Evolutionary conservation across 352 stramenopile genomes (phyloP).

Genomic region (Phytophthora foliorum): DNA sequence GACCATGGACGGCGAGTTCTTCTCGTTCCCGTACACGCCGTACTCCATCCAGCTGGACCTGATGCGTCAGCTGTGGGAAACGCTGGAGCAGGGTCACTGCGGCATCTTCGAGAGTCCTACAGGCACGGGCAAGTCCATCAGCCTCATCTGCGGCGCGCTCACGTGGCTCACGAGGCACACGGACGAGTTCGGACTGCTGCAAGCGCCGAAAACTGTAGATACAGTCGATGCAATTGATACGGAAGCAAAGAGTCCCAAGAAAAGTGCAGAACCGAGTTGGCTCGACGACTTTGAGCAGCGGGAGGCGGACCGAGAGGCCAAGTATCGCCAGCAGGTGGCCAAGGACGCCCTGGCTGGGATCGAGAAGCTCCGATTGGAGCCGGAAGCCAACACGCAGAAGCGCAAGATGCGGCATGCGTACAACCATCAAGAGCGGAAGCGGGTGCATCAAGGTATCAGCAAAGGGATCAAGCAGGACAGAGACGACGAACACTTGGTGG

Average conservation of each 20-base stretch:
- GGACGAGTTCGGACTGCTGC: conserved; percentile 75
- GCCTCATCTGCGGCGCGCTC: conserved; percentile 90
- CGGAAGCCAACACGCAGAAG: conserved; percentile 66
- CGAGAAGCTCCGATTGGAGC: conserved; percentile 60
- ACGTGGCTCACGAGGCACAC: conserved; percentile 86
- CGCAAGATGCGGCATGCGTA: conserved; percentile 75
- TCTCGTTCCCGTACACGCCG: conserved; percentile 91
- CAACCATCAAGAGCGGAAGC: conserved; percentile 71
- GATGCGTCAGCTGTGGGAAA: conserved; percentile 89
- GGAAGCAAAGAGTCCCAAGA: conserved; percentile 11
- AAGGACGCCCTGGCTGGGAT: conserved; percentile 67
- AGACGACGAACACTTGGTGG: conserved; percentile 73
- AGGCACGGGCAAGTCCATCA: conserved; percentile 94
- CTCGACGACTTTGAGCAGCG: conserved; percentile 67
- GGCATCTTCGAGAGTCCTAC: conserved; percentile 95
- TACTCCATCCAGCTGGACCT: conserved; percentile 93
- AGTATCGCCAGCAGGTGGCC: conserved; percentile 54
- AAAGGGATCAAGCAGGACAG: conserved; percentile 18
- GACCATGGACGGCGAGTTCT: conserved; percentile 65
- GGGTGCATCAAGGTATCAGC: conserved; percentile 20
- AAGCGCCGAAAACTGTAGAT: conserved; percentile 17
- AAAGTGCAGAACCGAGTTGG: conserved; percentile 61
- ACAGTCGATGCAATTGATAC: conserved; percentile 3
- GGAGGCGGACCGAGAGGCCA: conserved; percentile 48
- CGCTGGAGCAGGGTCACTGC: conserved; percentile 83